Percentiles rank a stretch among this genome's conserved stretches.
These are phyloP conservation scores for Dioscorea zingiberensis DNA, from an alignment of 106 monocot genomes.

Conservation along the genomic window DNA sequence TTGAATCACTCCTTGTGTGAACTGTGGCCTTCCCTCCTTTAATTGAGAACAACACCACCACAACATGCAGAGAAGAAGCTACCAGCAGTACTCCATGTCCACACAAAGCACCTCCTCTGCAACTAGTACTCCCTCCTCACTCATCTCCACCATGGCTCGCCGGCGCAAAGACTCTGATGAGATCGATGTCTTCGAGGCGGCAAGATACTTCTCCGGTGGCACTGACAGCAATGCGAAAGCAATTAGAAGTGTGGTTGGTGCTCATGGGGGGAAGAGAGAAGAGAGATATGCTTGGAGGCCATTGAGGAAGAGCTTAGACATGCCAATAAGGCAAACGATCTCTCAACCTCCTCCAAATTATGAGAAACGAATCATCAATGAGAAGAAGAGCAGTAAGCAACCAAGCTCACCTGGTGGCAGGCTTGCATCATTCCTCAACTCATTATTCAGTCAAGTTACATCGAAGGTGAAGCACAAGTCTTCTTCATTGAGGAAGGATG, in stretches of 20 bases:
- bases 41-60: no score
- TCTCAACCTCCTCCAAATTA: background rate
- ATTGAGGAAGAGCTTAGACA: conserved; percentile 4
- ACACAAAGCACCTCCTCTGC: background rate
- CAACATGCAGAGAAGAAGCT: no score
- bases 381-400: conserved; percentile 11
- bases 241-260: background rate
- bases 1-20: no score
- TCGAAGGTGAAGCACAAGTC: conserved; percentile 1
- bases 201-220: conserved; percentile 19
- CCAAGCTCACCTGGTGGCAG: conserved; percentile 20
- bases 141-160: background rate
- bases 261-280: background rate
- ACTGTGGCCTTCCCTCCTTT: no score
- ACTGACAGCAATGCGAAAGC: background rate
- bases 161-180: conserved; percentile 9
- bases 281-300: background rate
- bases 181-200: conserved; percentile 37
- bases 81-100: background rate
- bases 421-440: conserved; percentile 28
- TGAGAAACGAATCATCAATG: background rate
- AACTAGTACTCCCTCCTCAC: no score
- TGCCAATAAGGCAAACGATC: background rate
- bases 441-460: conserved; percentile 16
- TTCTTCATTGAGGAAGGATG: background rate